Conservation (phyloP, 768 basidiomycete species). For the Galerina marginata region DNA sequence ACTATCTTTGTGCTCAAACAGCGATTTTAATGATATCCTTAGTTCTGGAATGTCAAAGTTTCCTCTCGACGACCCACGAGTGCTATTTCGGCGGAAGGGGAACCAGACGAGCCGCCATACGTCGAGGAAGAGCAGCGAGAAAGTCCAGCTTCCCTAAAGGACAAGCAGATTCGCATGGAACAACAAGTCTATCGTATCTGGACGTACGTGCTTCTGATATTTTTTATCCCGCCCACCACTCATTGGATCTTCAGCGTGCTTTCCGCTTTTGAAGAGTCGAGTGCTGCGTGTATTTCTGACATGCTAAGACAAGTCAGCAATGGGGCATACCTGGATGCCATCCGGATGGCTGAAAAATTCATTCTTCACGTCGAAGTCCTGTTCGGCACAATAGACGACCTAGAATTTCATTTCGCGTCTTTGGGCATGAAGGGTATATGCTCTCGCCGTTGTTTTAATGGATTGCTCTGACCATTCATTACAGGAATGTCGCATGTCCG, state of each 20-base stretch:
- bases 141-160: slow-evolving; percentile 78
- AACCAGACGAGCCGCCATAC: slow-evolving; percentile 58
- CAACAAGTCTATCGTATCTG: slow-evolving; percentile 98
- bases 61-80: slow-evolving; percentile 75
- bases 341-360: slow-evolving; percentile 98
- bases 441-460: background rate
- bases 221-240: slow-evolving; percentile 5
- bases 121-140: slow-evolving; percentile 82
- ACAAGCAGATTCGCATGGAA: slow-evolving; percentile 94
- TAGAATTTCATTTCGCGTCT: slow-evolving; percentile 85
- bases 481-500: slow-evolving; percentile 97
- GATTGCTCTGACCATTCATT: background rate
- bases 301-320: slow-evolving; percentile 98
- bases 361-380: slow-evolving; percentile 98
- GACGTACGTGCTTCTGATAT: slow-evolving; percentile 70
- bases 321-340: slow-evolving; percentile 94
- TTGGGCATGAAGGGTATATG: slow-evolving; percentile 83
- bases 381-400: slow-evolving; percentile 95
- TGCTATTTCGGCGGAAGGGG: slow-evolving; percentile 56
- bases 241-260: slow-evolving; percentile 63
- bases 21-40: slow-evolving; percentile 11
- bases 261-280: slow-evolving; percentile 98
- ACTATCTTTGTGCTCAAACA: slow-evolving; percentile 3
- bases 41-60: slow-evolving; percentile 99
- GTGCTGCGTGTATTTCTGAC: slow-evolving; percentile 97